Evolutionary conservation across 331 rosid genomes (phyloP).

Genomic region (Stylosanthes scabra): DNA sequence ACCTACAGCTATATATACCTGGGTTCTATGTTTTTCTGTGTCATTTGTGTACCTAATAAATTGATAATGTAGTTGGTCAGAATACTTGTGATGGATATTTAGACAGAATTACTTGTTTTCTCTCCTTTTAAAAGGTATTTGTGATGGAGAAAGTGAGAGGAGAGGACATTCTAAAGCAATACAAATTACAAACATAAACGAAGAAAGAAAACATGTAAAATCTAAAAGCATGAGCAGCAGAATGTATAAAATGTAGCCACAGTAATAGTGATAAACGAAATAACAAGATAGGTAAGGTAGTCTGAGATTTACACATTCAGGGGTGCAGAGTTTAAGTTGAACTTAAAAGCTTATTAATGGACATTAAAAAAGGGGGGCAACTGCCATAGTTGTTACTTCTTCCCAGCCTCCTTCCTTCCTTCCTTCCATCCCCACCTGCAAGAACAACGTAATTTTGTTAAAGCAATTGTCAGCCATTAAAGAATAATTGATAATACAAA

Average conservation of each 20-base stretch:
- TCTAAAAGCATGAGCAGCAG: slow-evolving; percentile 2
- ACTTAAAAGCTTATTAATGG: slow-evolving; percentile 40
- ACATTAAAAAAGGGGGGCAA: slow-evolving; percentile 3
- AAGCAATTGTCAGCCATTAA: slow-evolving; percentile 18
- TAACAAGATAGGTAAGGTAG: slow-evolving; percentile 23
- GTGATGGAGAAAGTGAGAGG: not conserved
- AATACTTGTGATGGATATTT: not conserved
- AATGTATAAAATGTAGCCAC: slow-evolving; percentile 19
- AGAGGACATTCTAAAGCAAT: not conserved
- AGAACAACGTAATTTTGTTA: slow-evolving; percentile 22
- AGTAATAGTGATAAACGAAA: slow-evolving; percentile 10
- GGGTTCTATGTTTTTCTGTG: not conserved
- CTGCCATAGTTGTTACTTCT: slow-evolving; percentile 32
- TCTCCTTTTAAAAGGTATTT: not conserved
- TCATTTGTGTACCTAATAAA: not conserved
- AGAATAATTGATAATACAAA: not conserved
- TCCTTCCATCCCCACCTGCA: slow-evolving; percentile 50
- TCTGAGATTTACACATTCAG: slow-evolving; percentile 28
- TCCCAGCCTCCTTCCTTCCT: slow-evolving; percentile 23
- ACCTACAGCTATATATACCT: not conserved
- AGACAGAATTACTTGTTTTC: not conserved
- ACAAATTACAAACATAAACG: not conserved
- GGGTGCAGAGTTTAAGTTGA: slow-evolving; percentile 28
- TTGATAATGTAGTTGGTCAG: not conserved
- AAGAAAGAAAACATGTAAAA: not conserved